Evolutionary conservation across 305 asterid species (phyloP), one percentile per base, ranked within the genome.

Genomic region (Rubia peregrina): DNA sequence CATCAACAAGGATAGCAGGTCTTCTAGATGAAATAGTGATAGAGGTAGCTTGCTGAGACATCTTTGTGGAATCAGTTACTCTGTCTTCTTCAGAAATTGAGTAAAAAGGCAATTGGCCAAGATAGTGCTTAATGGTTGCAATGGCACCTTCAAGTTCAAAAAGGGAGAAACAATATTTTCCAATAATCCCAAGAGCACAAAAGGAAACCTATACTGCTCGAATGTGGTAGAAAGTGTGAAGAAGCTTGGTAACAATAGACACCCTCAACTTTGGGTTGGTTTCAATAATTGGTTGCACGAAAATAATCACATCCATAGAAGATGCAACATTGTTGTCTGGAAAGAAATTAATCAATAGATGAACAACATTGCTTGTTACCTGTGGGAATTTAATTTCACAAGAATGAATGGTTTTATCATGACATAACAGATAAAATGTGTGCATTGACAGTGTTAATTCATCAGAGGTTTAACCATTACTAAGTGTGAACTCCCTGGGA

Each of bases 1-100:
- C 98, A 79, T 94, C 97, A 79, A 97, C 96, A 81, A 94, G 97
- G 79, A 94, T 82, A 59, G 91, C 96, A 36, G 98, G 98, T 77
- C 96, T 88, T 83, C 90, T 83, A 68, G 96, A 94, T 56, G 98
- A 94, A 77, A 89, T 86, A 59, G 96, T 89, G 71, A 86, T 93
- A n/a, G 90, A 83, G 71, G 85, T 85, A 42, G 86, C 83, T 83
- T 82, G 96, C 85, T 85, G 95, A 74, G 87, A 62, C 77, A 85
- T 91, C 85, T 89, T 91, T 51, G 89, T 74, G 22, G 88, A 85
- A 69, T 84, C 86, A 75, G 78, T 71, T 83, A 82, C 81, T 62
- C 88, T 92, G 48, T 85, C 96, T 63, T 89, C 90, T 78, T 93
- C 97, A 61, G 96, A 84, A 61, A 75, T 80, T 7, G 95, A 86